Percentiles rank a stretch among this genome's conserved stretches.
Evolutionary conservation across 352 stramenopile genomes (phyloP).

Genomic region (Globisporangium acanthophoron): DNA sequence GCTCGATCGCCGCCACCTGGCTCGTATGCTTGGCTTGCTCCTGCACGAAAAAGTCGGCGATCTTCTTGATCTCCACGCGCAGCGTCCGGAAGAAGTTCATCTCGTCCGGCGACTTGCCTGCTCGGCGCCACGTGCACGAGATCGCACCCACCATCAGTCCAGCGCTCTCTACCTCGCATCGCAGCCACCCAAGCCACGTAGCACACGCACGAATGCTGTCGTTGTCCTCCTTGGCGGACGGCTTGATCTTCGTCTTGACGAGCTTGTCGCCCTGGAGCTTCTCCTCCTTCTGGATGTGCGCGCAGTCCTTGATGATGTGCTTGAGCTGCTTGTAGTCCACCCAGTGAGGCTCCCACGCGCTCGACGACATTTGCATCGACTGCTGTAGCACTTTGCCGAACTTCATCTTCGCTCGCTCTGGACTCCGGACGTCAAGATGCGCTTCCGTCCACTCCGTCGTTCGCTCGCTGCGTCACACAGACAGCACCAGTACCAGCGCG

Average conservation of each 20-base stretch:
- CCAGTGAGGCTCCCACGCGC: slow-evolving; percentile 70
- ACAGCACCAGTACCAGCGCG: background rate
- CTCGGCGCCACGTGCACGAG: background rate
- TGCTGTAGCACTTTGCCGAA: slow-evolving; percentile 87
- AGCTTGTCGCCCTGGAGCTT: slow-evolving; percentile 75
- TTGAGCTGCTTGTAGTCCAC: slow-evolving; percentile 89
- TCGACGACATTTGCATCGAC: slow-evolving; percentile 80
- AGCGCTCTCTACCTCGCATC: background rate
- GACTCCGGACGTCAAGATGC: background rate
- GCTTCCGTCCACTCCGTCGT: background rate
- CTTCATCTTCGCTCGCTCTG: slow-evolving; percentile 50
- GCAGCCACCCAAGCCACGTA: too few species aligned
- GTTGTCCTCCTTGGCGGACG: slow-evolving; percentile 74
- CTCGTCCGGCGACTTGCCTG: slow-evolving; percentile 78
- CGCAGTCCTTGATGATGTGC: slow-evolving; percentile 88
- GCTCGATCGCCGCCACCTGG: slow-evolving; percentile 61
- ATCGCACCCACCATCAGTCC: background rate
- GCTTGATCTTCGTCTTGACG: slow-evolving; percentile 76
- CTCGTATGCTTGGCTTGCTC: slow-evolving; percentile 71
- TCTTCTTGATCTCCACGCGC: slow-evolving; percentile 82
- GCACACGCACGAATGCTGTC: slow-evolving; percentile 79
- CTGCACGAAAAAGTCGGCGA: slow-evolving; percentile 81
- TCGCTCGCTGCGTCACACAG: background rate
- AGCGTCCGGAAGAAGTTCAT: slow-evolving; percentile 87
- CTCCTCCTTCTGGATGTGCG: slow-evolving; percentile 82